Conservation (phyloP, 2,329 filamentous ascomycete species). For the Phialophora expanda region DNA sequence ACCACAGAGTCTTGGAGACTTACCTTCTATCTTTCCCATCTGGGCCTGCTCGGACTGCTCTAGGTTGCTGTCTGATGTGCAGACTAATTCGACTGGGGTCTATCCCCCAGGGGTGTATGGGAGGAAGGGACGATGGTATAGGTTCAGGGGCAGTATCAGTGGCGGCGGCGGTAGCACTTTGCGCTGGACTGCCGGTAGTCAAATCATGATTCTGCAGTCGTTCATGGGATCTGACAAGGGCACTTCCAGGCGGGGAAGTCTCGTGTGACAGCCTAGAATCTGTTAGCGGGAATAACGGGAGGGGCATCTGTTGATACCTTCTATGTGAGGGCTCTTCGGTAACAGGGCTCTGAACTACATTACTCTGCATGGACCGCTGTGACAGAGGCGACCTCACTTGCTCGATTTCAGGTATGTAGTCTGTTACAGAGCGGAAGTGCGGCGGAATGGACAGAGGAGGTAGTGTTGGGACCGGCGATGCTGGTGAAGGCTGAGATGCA, state of each 20-base stretch:
- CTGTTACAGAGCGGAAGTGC: conserved; percentile 7
- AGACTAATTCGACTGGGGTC: conserved; percentile 45
- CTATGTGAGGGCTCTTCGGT: not conserved
- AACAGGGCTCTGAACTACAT: conserved; percentile 10
- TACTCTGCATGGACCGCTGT: conserved; percentile 3
- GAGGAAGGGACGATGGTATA: not conserved
- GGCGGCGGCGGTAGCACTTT: conserved; percentile 3
- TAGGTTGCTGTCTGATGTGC: conserved; percentile 54
- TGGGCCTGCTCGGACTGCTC: conserved; percentile 53
- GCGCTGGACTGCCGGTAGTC: conserved; percentile 6
- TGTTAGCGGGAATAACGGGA: conserved; percentile 2
- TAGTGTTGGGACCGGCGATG: conserved; percentile 3
- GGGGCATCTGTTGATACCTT: conserved; percentile 5
- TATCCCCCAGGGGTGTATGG: not conserved
- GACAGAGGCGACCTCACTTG: conserved; percentile 13
- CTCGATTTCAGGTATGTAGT: conserved; percentile 4
- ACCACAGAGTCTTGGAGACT: conserved; percentile 39
- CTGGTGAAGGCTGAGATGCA: not conserved
- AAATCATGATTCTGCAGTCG: conserved; percentile 29
- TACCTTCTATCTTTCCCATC: conserved; percentile 54
- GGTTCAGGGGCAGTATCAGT: not conserved
- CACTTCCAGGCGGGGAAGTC: conserved; percentile 1
- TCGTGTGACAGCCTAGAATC: conserved; percentile 11
- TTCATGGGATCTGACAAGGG: not conserved
- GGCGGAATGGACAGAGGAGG: conserved; percentile 7